Base-by-base conservation (phyloP, 257 asterid species). In the Scutellaria minor region DNA sequence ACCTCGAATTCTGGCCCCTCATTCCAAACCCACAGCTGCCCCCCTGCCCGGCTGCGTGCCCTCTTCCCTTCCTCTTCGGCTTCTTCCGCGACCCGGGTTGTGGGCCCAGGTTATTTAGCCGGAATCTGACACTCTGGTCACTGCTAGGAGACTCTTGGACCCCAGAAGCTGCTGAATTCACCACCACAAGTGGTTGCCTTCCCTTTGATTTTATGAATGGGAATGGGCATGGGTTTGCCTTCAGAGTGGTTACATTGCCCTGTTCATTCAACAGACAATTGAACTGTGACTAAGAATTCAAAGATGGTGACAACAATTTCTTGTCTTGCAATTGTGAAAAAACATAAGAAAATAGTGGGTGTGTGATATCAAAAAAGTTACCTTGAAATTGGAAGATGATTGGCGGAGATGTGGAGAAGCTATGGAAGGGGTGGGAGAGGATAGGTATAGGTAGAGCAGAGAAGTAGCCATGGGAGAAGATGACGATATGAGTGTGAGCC, bases 1-100 rank as follows among this genome's bases (percentile, higher is more conserved):
- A 95, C 96, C 99, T 87, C 35, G 99, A 92, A 77, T 92, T 95
- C 88, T 95, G 98, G 69, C 99, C 97, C 79, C 86, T 85, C 90
- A 85, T 85, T 11, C 90, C 90, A 24, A 83, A 85, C 60, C 90
- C 90, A 75, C 99, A 95, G 82, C 99, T 95, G 63, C 98, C 99
- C 15, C 98, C 98, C 75, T 90, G 99, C 42, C 99, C 99, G 47
- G 99, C 98, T 65, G 83, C 65, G 50, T 95, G 99, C 45, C 99
- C 98, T 70, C 99, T 80, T 45, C 99, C 99, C 81, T 90, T 95
- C 61, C 99, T 85, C 83, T 94, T 94, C 8, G 87, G 83, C 27
- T 89, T 92, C 89, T 90, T 92, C 50, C 87, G 77, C 12, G 91
- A 84, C 71, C 91, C 91, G 3, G 91, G 97, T 64, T 93, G 97